Base-by-base conservation (phyloP, 208 protist species). In the Trypanosoma congolense region DNA sequence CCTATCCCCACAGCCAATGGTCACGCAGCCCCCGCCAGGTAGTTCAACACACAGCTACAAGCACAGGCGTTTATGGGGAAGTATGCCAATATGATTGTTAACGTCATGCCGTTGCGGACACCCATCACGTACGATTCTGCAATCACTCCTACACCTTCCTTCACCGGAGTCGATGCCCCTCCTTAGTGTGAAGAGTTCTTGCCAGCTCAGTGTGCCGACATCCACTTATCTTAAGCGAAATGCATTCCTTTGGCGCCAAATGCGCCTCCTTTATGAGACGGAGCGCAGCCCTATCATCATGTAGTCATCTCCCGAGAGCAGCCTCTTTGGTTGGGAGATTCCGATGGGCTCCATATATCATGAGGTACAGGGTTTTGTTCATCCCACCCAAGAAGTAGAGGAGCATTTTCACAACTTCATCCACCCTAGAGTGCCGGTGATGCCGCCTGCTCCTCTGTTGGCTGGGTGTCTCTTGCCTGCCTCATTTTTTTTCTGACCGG, bases 111-210 rank as follows among this genome's bases (percentile, higher is more conserved):
- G 4, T 65, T 38, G 2, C n/a, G n/a, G n/a, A n/a, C n/a, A n/a
- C n/a, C n/a, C n/a, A n/a, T n/a, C n/a, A n/a, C n/a, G n/a, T n/a
- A n/a, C n/a, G n/a, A n/a, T n/a, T n/a, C n/a, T n/a, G n/a, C n/a
- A n/a, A n/a, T n/a, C n/a, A n/a, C n/a, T n/a, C n/a, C n/a, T n/a
- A n/a, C n/a, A n/a, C n/a, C n/a, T n/a, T n/a, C n/a, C n/a, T 33
- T 28, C 1, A 65, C 48, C 0, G 58, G n/a, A 19, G 58, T 56
- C 2, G 49, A 65, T 10, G 28, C 49, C 8, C 59, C 59, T 6
- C 25, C 49, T 21, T 38, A 46, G 2, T 65, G 47, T 14, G 49
- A 49, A 14, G 46, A 43, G 0, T 36, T n/a, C n/a, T 0, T 4
- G 48, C 59, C 8, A 58, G 2, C 0, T 38, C 49, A 2, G 47